phyloP scores from a whole-genome alignment of 768 basidiomycete genomes.

The Suillus weaverae region DNA sequence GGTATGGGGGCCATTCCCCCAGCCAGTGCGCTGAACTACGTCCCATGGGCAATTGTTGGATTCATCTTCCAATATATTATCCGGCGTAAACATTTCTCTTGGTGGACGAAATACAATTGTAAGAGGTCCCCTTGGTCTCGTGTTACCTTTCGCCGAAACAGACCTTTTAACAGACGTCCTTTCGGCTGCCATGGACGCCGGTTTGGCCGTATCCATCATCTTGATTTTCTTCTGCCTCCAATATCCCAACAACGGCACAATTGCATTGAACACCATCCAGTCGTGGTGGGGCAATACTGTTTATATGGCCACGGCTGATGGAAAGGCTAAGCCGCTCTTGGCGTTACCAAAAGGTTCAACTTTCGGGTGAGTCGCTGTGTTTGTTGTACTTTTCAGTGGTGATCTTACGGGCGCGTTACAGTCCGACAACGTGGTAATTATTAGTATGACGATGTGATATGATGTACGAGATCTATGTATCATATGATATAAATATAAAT shows the following conservation, averaged over 20 bases:
- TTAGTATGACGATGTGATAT: not conserved
- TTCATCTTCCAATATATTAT: conserved; percentile 67
- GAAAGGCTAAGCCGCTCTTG: conserved; percentile 10
- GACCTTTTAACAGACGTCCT: conserved; percentile 45
- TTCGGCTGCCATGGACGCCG: conserved; percentile 72
- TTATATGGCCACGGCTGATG: conserved; percentile 32
- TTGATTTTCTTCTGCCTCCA: conserved; percentile 64
- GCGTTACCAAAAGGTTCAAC: conserved; percentile 16
- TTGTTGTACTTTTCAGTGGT: not conserved
- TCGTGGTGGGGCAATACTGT: conserved; percentile 73
- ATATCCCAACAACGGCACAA: conserved; percentile 60
- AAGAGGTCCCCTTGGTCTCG: conserved; percentile 1
- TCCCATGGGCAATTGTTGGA: conserved; percentile 64
- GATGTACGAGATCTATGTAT: not conserved
- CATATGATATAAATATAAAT: not conserved
- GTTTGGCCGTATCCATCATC: conserved; percentile 58
- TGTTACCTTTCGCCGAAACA: not conserved
- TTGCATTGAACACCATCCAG: conserved; percentile 53
- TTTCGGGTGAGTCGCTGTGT: conserved; percentile 28
- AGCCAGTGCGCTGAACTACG: conserved; percentile 64
- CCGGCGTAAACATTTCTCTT: conserved; percentile 58
- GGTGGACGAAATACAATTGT: conserved; percentile 64
- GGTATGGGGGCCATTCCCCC: conserved; percentile 65
- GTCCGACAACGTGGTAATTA: conserved; percentile 4
- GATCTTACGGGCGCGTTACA: not conserved